Conservation (phyloP, 1,284 basidiomycete genomes). For the Vanrija sp. region DNA sequence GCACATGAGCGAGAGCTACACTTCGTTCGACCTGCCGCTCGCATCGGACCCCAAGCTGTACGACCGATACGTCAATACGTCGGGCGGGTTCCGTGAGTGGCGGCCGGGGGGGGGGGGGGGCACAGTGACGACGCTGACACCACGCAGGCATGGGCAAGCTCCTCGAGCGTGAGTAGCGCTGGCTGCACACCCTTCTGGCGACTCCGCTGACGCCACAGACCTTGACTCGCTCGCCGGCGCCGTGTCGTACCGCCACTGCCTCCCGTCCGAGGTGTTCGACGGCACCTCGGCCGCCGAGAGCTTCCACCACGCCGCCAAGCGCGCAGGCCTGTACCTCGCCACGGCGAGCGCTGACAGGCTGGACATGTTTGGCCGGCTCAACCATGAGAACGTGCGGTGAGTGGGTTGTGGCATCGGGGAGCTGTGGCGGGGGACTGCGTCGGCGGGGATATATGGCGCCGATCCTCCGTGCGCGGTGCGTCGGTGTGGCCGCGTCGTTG, state of each 20-base stretch:
- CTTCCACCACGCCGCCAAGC: constrained; percentile 56
- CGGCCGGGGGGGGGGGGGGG: not conserved
- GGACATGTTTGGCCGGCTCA: constrained; percentile 47
- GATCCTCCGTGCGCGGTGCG: too few species aligned
- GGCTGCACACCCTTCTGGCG: not conserved
- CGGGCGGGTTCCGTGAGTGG: constrained; percentile 45
- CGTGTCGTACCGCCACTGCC: constrained; percentile 74
- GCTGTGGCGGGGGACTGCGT: not conserved
- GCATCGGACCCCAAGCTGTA: constrained; percentile 37
- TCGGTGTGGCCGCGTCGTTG: too few species aligned
- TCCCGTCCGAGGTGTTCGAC: constrained; percentile 32
- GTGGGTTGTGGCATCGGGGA: constrained; percentile 1
- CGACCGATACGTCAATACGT: constrained; percentile 46
- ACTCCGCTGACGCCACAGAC: constrained; percentile 56
- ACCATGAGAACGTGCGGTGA: constrained; percentile 49
- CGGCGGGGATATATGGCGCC: not conserved
- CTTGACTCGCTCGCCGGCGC: constrained; percentile 77
- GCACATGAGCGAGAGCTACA: constrained; percentile 48
- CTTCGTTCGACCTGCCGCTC: constrained; percentile 44
- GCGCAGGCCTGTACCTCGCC: constrained; percentile 71
- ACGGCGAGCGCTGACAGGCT: constrained; percentile 72
- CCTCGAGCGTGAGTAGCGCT: constrained; percentile 38
- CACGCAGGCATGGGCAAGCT: constrained; percentile 48
- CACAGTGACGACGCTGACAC: constrained; percentile 3
- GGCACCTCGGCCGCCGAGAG: constrained; percentile 17